Percentiles rank a stretch among this genome's conserved stretches.
These are phyloP conservation scores for Fusarium nelsonii DNA, from an alignment of 2,329 filamentous ascomycete genomes.

Conservation along the genomic window DNA sequence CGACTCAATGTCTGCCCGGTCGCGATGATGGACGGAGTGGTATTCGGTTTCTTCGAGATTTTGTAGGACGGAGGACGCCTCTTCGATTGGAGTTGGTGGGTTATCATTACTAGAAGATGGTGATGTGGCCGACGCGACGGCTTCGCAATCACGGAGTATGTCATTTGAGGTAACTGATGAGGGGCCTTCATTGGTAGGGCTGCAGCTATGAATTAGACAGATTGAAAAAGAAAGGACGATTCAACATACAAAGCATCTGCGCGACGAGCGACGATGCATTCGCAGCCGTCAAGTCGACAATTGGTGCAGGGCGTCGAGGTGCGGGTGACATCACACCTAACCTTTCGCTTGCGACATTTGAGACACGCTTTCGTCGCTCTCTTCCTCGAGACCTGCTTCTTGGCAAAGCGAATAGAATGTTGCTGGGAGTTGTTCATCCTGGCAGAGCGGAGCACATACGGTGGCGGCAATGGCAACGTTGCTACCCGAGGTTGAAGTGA, in stretches of 20 bases:
- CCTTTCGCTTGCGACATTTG: slow-evolving; percentile 41
- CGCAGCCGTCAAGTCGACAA: slow-evolving; percentile 38
- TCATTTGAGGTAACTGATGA: slow-evolving; percentile 1
- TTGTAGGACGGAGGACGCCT: slow-evolving; percentile 8
- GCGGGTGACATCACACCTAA: slow-evolving; percentile 42
- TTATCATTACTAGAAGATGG: slow-evolving; percentile 14
- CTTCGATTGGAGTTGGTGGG: slow-evolving; percentile 8
- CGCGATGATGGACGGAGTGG: background rate
- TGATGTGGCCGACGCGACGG: slow-evolving; percentile 21
- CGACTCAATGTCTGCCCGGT: slow-evolving; percentile 8
- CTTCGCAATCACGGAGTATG: slow-evolving; percentile 12
- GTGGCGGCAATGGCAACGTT: background rate
- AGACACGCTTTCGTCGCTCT: slow-evolving; percentile 42
- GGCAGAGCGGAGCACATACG: slow-evolving; percentile 10
- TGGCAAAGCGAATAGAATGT: slow-evolving; percentile 36
- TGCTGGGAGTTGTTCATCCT: slow-evolving; percentile 36
- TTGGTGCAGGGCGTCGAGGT: slow-evolving; percentile 41
- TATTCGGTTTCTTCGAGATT: slow-evolving; percentile 16
- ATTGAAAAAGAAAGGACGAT: background rate
- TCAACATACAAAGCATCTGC: slow-evolving; percentile 24
- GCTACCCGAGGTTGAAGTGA: slow-evolving; percentile 32
- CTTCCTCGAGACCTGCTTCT: slow-evolving; percentile 38
- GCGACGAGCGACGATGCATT: slow-evolving; percentile 33
- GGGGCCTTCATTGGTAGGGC: slow-evolving; percentile 9
- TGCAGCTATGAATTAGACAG: background rate